Evolutionary conservation across 1,284 basidiomycete genomes (phyloP), one percentile per base, ranked within the genome.

Genomic region (Spongispora temasekensis): DNA sequence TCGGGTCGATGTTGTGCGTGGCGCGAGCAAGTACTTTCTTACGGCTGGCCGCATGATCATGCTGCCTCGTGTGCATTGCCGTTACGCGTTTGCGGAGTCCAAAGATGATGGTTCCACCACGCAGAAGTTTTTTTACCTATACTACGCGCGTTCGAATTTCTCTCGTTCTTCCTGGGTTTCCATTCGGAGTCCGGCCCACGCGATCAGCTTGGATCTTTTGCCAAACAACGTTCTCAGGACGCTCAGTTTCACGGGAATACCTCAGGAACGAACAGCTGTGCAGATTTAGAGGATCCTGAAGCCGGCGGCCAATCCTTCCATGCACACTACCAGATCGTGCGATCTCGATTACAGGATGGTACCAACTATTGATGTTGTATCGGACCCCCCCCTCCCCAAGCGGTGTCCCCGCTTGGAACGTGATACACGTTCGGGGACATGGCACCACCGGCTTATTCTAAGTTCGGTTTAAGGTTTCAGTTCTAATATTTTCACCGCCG

Each of bases 51-150:
- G 51, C 51, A 54, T 17, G 31, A 53, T 59, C 68, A 63, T 57
- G 57, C 67, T 67, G 61, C 67, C 67, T 68, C 67, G 63, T 68
- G 67, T 60, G 8, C 19, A 19, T 48, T 71, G 62, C 68, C 69
- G 67, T 69, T 46, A 65, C 25, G 40, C 65, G 34, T 55, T 56
- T 67, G 58, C 67, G 59, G 68, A 58, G 65, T 71, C 59, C 65
- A 54, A 71, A 60, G 66, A 52, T 46, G 35, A 27, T 48, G 25
- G 28, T 27, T 37, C 51, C 10, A 42, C 58, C 44, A 53, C 40
- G n/a, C n/a, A n/a, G n/a, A n/a, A 57, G 1, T n/a, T 28, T 17
- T 54, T 27, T 55, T 53, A 48, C 27, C 30, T 31, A n/a, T n/a
- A n/a, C n/a, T n/a, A 30, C 56, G 19, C 42, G 55, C 46, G 10